Base-by-base conservation (phyloP, 768 basidiomycete genomes). In the Russula sp. region DNA sequence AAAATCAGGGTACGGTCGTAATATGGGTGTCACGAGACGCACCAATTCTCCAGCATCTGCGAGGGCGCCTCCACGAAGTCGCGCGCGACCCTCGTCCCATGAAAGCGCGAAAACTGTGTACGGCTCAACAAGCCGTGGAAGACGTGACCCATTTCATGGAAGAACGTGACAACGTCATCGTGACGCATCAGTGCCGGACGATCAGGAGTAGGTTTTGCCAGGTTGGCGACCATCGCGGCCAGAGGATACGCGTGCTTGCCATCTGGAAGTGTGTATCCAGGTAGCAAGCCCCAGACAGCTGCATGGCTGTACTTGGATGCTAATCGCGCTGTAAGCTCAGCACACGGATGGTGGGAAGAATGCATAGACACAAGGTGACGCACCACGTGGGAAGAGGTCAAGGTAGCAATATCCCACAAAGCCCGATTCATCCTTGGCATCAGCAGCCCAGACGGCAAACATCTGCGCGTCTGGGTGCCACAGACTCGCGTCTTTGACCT, bases 31-130 rank as follows among this genome's bases (percentile, higher is more conserved):
- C 10, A 47, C 22, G 14, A 44, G 20, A 32, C 31, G 18, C 51
- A 86, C 92, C 92, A 94, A 70, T 94, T 91, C 75, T 95, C 93
- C 64, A 94, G 77, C 92, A 94, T 94, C 75, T 95, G 91, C 18
- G 87, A 89, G 0, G 92, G 93, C 3, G 92, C 92, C 74, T 94
- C 91, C 10, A 92, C 91, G 65, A 92, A 92, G 73, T 93, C 91
- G 6, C 87, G 75, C 7, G 88, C 87, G 31, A 90, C 87, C 32
- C 83, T 82, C 37, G 89, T 92, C 20, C 92, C 91, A 67, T 94
- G 91, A 83, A 94, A 94, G 14, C 86, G 77, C 22, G 84, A 75
- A 71, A 84, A 93, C 63, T 80, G 82, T 37, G 90, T 91, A 62
- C 75, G 78, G 68, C 85, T 87, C 54, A 91, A 74, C 51, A 95